Evolutionary conservation across 371 early-diverging fungal genomes (phyloP), one percentile per base, ranked within the genome.

Genomic region (Funneliformis caledonium): DNA sequence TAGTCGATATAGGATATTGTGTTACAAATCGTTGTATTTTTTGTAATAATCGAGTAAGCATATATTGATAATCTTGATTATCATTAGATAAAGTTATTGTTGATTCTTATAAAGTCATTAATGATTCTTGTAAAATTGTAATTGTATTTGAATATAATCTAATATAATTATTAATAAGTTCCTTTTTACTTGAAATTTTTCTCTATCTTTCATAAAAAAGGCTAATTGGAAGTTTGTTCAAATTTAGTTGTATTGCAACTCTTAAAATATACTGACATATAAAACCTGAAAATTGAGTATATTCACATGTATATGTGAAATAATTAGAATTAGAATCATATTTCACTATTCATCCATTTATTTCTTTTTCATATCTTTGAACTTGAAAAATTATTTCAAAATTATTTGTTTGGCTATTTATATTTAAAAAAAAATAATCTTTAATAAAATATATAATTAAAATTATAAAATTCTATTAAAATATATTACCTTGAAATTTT

Each of bases 211-310:
- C 37, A 48, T 48, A 52, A 73, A 73, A 73, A 19, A 73, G 52
- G 0, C 33, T 33, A 59, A 14, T 26, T 33, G 26, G 52, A 59
- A 73, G 73, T 11, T 59, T 37, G 31, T 73, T 10, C 26, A 73
- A 59, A 33, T 73, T 73, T 73, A 73, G 26, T 59, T 73, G 73
- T 26, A 50, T 59, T 50, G 73, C 72, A 45, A 11, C 10, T 43
- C 47, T 1, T 47, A 70, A 47, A 16, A 70, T 42, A 70, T 70
- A 47, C 16, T 10, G 2, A 48, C 47, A 70, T 64, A 64, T 64
- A n/a, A 64, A 64, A n/a, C 10, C 37, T 33, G 26, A 64, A 31
- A 64, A 64, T 64, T 64, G 10, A 64, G 26, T 64, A 64, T 64
- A 64, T 64, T 37, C 2, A 37, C 62, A 62, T n/a, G 19, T 9